Evolutionary conservation across 2,329 filamentous ascomycete genomes (phyloP), one percentile per base, ranked within the genome.

Genomic region (Decorospora gaudefroyi): DNA sequence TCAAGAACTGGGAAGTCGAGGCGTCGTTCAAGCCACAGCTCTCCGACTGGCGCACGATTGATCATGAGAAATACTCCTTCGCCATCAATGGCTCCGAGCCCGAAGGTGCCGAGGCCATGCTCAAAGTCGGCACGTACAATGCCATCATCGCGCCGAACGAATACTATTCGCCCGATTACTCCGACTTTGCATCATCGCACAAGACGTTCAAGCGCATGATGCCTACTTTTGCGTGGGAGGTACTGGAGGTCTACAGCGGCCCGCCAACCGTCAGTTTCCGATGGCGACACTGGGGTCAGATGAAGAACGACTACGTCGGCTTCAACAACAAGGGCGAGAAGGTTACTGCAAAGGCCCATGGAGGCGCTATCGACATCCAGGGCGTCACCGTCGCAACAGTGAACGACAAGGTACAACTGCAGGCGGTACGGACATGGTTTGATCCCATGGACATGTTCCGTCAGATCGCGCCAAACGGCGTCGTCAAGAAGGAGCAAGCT

Each of bases 141-240:
- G 83, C 83, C 42, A 78, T 87, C 65, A 80, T 87, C 51, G 71
- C 77, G 7, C 71, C 82, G 8, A 84, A 83, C 61, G 76, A 82
- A 62, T 86, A 79, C 72, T 87, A 87, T 68, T 79, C 79, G 51
- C 81, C 84, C 0, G 74, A 74, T 35, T 75, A 81, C 46, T 82
- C 77, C 3, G 81, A 84, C 64, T 86, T 87, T 56, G 76, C 77
- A 1, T 76, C 74, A 3, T 85, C 80, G 60, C 84, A 87, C 73
- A 86, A 86, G 74, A 82, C 81, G 0, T 87, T 87, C 67, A 86
- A 86, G 72, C 74, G 82, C 39, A 86, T 86, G 83, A 87, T 87
- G 83, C 84, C 84, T 0, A 82, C 78, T 0, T 87, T 87, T 65
- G 84, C 83, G 0, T 87, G 84, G 83, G 84, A 87, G 68, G 83